Evolutionary conservation across 257 asterid species (phyloP), one percentile per base, ranked within the genome.

Genomic region (Ehretia macrophylla): DNA sequence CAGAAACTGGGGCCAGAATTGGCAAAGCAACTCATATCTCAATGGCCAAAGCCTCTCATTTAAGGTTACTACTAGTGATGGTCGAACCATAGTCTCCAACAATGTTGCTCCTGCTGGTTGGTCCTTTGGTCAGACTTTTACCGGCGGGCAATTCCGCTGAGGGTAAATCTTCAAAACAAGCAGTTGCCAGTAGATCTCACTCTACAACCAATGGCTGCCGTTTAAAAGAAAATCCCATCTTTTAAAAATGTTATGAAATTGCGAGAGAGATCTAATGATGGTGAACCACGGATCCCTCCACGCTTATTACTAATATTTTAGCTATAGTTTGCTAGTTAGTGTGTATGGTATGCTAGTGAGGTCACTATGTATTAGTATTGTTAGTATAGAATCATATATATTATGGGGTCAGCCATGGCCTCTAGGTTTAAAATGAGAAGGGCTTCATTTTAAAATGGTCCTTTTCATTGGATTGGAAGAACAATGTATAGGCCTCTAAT

Each of bases 1-100:
- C 8, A 82, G 97, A 65, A 89, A 89, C 71, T 89, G 95, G 97
- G 97, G 97, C 0, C 94, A 86, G 17, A 89, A 89, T 46, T 89
- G 97, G 97, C 95, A 89, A 40, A 89, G 84, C 86, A 90, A 86
- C 65, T 37, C 60, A 0, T 37, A 84, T 27, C 92, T 90, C 62
- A 78, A 90, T 62, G 95, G 97, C 8, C 97, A 90, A 38, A 73
- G 83, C 62, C 88, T 90, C 64, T 84, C 97, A 10, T 90, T 90
- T 46, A 90, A 86, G 81, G 88, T 90, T 57, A 84, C 89, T 3
- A 79, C 95, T 0, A 77, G 97, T 64, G 92, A 90, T 49, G 97
- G 95, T 35, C 81, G 85, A 13, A 86, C 77, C 11, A 1, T 84
- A 35, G 62, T 86, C 58, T 90, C 97, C 40, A 14, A 81, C 79